Percentiles rank a stretch among this genome's conserved stretches.
Evolutionary conservation across 2,329 filamentous ascomycete species (phyloP).

Genomic region (Tolypocladium pustulatum): DNA sequence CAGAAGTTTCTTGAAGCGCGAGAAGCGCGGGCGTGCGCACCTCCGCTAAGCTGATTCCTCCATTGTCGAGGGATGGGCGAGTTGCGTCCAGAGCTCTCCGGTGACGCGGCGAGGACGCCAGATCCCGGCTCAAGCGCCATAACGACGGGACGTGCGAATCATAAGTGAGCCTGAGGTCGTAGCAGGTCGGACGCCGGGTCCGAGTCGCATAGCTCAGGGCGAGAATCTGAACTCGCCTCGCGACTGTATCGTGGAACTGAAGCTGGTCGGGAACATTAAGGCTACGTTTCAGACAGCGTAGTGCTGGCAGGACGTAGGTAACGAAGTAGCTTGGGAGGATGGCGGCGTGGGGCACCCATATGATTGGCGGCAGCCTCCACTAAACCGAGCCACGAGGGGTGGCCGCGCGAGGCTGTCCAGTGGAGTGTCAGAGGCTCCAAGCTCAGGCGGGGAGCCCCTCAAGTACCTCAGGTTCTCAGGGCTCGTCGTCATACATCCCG

Average conservation of each 20-base stretch:
- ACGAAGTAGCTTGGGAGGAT: neutral
- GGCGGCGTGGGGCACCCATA: neutral
- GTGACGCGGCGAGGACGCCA: constrained; percentile 54
- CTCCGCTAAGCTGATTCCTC: constrained; percentile 66
- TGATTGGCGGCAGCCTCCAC: neutral
- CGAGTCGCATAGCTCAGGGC: constrained; percentile 3
- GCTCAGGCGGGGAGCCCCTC: neutral
- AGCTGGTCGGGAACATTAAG: constrained; percentile 3
- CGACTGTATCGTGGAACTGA: neutral
- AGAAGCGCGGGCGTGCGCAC: constrained; percentile 36
- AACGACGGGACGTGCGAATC: constrained; percentile 13
- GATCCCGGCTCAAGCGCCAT: constrained; percentile 56
- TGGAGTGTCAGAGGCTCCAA: neutral
- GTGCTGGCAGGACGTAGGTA: neutral
- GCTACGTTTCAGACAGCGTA: constrained; percentile 10
- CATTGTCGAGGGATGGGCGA: constrained; percentile 67
- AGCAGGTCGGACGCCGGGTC: neutral
- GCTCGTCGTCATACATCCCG: neutral
- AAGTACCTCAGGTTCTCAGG: neutral
- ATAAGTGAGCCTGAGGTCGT: constrained; percentile 4
- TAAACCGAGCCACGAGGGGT: neutral
- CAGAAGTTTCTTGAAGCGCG: neutral
- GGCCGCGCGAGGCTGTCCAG: neutral
- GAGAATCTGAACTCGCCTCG: neutral
- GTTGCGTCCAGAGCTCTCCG: constrained; percentile 73